These are phyloP conservation scores for Tolypocladium paradoxum DNA, from an alignment of 2,329 filamentous ascomycete genomes.

Conservation along the genomic window DNA sequence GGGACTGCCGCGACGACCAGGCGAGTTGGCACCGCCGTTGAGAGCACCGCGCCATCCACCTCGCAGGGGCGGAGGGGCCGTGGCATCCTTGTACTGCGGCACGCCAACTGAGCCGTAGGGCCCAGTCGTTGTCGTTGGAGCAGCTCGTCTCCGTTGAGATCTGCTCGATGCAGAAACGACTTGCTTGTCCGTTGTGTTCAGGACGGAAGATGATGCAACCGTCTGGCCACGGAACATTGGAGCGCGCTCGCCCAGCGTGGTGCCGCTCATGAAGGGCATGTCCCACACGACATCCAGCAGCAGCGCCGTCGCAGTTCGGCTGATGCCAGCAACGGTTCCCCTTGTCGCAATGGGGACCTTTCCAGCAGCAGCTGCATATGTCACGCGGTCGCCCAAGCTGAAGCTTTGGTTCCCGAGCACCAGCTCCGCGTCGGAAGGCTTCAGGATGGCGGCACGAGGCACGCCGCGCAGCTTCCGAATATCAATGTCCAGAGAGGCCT, in stretches of 20 bases:
- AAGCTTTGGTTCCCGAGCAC: conserved; percentile 79
- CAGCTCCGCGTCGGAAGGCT: conserved; percentile 93
- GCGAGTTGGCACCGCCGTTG: conserved; percentile 31
- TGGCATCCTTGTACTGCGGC: conserved; percentile 50
- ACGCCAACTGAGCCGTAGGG: conserved; percentile 48
- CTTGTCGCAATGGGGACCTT: conserved; percentile 88
- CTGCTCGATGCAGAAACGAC: conserved; percentile 55
- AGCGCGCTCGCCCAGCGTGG: conserved; percentile 79
- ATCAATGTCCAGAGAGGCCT: conserved; percentile 40
- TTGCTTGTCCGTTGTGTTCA: conserved; percentile 79
- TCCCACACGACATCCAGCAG: conserved; percentile 92
- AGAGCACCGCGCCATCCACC: conserved; percentile 48
- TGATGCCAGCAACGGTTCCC: conserved; percentile 92
- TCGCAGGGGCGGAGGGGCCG: conserved; percentile 41
- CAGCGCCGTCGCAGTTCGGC: conserved; percentile 70
- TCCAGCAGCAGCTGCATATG: conserved; percentile 85
- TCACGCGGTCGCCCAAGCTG: conserved; percentile 75
- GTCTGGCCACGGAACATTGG: conserved; percentile 91
- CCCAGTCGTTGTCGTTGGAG: conserved; percentile 37
- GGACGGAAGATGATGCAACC: conserved; percentile 73
- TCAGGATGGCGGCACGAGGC: conserved; percentile 77
- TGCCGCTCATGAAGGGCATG: conserved; percentile 92
- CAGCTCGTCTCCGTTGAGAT: conserved; percentile 38
- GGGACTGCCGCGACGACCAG: conserved; percentile 27
- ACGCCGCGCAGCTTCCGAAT: conserved; percentile 68